Percentiles rank a stretch among this genome's conserved stretches.
Evolutionary conservation across 306 rosid species (phyloP).

Genomic region (Ormosia semicastrata): DNA sequence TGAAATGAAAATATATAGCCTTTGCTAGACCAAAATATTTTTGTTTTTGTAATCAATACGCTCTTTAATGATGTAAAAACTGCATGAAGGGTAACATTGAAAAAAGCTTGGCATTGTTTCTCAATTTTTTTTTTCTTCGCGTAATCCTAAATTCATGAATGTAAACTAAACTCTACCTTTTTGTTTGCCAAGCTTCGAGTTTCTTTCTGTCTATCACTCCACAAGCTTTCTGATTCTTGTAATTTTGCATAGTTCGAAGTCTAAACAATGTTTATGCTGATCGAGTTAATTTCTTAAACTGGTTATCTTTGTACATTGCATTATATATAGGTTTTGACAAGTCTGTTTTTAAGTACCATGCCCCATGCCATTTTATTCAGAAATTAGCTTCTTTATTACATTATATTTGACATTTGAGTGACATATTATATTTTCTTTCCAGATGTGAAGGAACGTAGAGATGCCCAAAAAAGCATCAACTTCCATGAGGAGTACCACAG

Average conservation of each 20-base stretch:
- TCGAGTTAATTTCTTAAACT: neutral
- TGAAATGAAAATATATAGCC: neutral
- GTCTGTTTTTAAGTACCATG: neutral
- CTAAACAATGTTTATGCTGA: neutral
- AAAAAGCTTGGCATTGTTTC: neutral
- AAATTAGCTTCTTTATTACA: neutral
- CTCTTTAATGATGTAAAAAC: neutral
- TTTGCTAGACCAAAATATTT: neutral
- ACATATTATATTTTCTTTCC: neutral
- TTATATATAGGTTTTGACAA: neutral
- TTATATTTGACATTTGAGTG: neutral
- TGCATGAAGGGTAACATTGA: neutral
- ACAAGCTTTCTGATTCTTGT: neutral
- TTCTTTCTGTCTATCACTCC: neutral
- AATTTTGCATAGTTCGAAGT: neutral
- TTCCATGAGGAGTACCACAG: constrained; percentile 51
- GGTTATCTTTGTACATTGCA: neutral
- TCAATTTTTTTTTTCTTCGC: neutral
- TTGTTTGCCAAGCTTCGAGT: neutral
- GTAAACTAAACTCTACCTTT: neutral
- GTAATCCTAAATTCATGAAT: neutral
- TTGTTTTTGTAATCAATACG: neutral
- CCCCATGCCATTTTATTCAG: neutral
- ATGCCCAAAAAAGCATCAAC: constrained; percentile 34
- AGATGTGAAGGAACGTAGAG: constrained; percentile 38